Percentiles rank a stretch among this genome's conserved stretches.
These are phyloP conservation scores for Sphagnurus paluster DNA, from an alignment of 1,284 basidiomycete genomes.

Conservation along the genomic window DNA sequence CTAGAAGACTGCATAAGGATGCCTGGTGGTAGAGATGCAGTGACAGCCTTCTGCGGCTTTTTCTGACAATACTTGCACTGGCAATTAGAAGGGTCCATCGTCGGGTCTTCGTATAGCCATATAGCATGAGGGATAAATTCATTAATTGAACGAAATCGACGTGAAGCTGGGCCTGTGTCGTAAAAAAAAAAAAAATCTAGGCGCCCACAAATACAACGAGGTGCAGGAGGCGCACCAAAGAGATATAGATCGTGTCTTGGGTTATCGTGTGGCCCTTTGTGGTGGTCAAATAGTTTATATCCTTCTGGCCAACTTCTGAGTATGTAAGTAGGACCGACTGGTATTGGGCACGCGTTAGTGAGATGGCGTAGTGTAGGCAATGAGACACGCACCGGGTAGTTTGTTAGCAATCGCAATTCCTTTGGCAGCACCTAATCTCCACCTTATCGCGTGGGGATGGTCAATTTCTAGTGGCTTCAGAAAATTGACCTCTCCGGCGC, in stretches of 20 bases:
- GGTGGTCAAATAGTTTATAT: slow-evolving; percentile 74
- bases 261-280: slow-evolving; percentile 53
- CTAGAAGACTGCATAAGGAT: slow-evolving; percentile 31
- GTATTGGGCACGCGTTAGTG: slow-evolving; percentile 1
- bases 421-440: slow-evolving; percentile 58
- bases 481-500: slow-evolving; percentile 67
- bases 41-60: slow-evolving; percentile 67
- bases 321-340: slow-evolving; percentile 59
- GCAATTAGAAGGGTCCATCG: slow-evolving; percentile 51
- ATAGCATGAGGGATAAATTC: slow-evolving; percentile 81
- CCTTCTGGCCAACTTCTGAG: slow-evolving; percentile 63
- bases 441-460: slow-evolving; percentile 52
- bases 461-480: slow-evolving; percentile 55
- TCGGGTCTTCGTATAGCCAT: slow-evolving; percentile 68
- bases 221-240: slow-evolving; percentile 50
- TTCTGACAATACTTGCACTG: slow-evolving; percentile 79
- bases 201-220: slow-evolving; percentile 2
- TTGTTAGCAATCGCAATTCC: slow-evolving; percentile 54
- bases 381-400: slow-evolving; percentile 44
- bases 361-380: neutral
- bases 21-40: slow-evolving; percentile 52
- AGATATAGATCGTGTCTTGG: slow-evolving; percentile 79
- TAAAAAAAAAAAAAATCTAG: neutral
- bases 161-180: slow-evolving; percentile 34
- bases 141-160: slow-evolving; percentile 74